Evolutionary conservation across 495 filamentous ascomycete genomes (phyloP), one percentile per base, ranked within the genome.

Genomic region (Penicillium parvum): DNA sequence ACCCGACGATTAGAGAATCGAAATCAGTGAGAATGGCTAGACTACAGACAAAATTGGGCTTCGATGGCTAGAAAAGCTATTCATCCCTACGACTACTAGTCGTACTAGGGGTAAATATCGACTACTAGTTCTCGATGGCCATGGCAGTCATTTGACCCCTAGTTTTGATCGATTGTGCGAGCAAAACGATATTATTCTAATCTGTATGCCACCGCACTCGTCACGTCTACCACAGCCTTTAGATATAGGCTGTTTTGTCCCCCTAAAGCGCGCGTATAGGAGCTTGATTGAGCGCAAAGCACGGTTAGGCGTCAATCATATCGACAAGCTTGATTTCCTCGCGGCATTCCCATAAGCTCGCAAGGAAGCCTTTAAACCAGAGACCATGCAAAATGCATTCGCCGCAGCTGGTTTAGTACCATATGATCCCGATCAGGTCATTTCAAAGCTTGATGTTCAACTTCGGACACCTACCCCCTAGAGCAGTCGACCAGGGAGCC

Each of bases 171-270:
- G 50, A 26, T 46, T 59, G 7, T 58, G 40, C 21, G 18, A 30
- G 3, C 25, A 52, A 6, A 37, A 53, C 26, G 42, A 58, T 32
- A 58, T 64, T 28, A 45, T 57, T 3, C 19, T 45, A 7, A 27
- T 62, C 9, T 61, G 42, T 33, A 53, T 66, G 25, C 47, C 55
- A 4, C 14, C 55, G 10, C 47, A 65, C 48, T 49, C 40, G 1
- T 60, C 58, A 9, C n/a, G n/a, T n/a, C n/a, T 35, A 67, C 43
- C 57, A 15, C 47, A 64, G 32, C 56, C 57, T 16, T 43, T 65
- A 2, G 57, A 57, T 37, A 5, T 30, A 21, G 11, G 21, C 3
- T 7, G 22, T 15, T 37, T 37, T 15, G 20, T 9, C 6, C 34
- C 19, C 5, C 19, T 32, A 30, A 40, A 40, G 8, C 38, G 26